Percentiles rank a stretch among this genome's conserved stretches.
Evolutionary conservation across 1,139 yeast genomes (phyloP).

Genomic region (Kodamaea sp.): DNA sequence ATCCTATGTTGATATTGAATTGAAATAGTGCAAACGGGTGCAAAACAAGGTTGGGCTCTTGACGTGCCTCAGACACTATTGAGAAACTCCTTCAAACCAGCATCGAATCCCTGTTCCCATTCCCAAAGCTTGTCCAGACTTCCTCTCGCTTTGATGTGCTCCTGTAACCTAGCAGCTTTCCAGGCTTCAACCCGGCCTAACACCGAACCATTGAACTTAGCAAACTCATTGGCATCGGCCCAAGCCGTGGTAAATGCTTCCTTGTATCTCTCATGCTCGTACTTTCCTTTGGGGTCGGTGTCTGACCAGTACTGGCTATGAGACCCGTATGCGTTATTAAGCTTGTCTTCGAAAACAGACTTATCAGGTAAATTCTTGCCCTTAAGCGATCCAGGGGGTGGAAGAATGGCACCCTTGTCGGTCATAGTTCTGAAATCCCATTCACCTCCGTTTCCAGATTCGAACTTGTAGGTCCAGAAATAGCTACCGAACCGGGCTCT

Average conservation of each 20-base stretch:
- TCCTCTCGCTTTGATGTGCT: constrained; percentile 62
- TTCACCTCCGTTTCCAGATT: constrained; percentile 90
- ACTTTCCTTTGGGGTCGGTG: constrained; percentile 57
- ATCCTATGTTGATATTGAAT: too few species aligned
- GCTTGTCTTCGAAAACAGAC: constrained; percentile 41
- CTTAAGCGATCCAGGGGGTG: constrained; percentile 22
- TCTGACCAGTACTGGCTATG: constrained; percentile 73
- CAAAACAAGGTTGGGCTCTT: not conserved
- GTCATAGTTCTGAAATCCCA: constrained; percentile 90
- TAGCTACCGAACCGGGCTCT: constrained; percentile 69
- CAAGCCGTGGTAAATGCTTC: constrained; percentile 79
- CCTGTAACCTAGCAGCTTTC: constrained; percentile 50
- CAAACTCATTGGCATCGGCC: constrained; percentile 69
- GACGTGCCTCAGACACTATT: constrained; percentile 11
- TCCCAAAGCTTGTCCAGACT: constrained; percentile 69
- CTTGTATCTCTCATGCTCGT: constrained; percentile 78
- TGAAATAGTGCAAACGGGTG: too few species aligned
- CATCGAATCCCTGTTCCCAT: constrained; percentile 81
- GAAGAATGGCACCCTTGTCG: constrained; percentile 58
- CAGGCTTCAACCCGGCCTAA: constrained; percentile 76
- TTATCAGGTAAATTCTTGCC: constrained; percentile 37
- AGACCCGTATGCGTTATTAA: constrained; percentile 38
- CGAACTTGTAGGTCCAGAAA: constrained; percentile 91
- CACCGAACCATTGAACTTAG: constrained; percentile 64
- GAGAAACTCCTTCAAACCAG: constrained; percentile 49